Conservation (phyloP, 495 filamentous ascomycete genomes). For the Penicillium coprophilum region DNA sequence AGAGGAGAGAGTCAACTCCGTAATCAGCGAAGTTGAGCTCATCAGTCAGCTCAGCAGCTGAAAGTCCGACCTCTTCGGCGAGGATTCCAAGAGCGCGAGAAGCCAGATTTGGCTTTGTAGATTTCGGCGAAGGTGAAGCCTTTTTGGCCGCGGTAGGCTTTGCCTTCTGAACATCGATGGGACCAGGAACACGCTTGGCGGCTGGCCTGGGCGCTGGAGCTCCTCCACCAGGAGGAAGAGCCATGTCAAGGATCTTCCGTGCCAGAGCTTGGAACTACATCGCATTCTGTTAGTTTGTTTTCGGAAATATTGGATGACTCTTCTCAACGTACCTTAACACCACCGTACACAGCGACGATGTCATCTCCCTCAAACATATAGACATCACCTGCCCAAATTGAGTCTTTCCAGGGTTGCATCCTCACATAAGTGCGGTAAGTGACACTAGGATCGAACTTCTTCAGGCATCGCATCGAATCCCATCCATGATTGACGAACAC, state of each 20-base stretch:
- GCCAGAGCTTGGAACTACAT: conserved; percentile 63
- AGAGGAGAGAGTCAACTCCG: conserved; percentile 55
- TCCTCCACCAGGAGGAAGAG: conserved; percentile 61
- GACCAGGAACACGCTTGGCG: conserved; percentile 35
- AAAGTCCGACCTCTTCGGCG: conserved; percentile 65
- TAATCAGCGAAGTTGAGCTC: conserved; percentile 50
- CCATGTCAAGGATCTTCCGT: conserved; percentile 63
- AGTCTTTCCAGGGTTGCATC: conserved; percentile 53
- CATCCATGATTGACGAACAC: conserved; percentile 78
- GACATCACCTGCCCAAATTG: conserved; percentile 52
- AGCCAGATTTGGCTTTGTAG: conserved; percentile 30
- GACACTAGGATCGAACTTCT: conserved; percentile 60
- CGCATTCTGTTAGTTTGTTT: conserved; percentile 20
- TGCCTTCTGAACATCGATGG: conserved; percentile 38
- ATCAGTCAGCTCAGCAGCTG: conserved; percentile 58
- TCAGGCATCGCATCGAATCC: conserved; percentile 69
- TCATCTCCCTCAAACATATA: conserved; percentile 55
- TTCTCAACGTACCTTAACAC: conserved; percentile 53
- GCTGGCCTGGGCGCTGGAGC: conserved; percentile 25
- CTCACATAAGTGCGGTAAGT: conserved; percentile 71
- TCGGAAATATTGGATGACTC: not conserved
- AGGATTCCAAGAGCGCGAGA: conserved; percentile 58
- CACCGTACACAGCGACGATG: conserved; percentile 66
- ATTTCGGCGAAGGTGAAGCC: conserved; percentile 28
- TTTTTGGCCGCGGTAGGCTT: conserved; percentile 37